These are phyloP conservation scores for Thinopyrum elongatum DNA, from an alignment of 176 grass and related monocot genomes.

Conservation along the genomic window DNA sequence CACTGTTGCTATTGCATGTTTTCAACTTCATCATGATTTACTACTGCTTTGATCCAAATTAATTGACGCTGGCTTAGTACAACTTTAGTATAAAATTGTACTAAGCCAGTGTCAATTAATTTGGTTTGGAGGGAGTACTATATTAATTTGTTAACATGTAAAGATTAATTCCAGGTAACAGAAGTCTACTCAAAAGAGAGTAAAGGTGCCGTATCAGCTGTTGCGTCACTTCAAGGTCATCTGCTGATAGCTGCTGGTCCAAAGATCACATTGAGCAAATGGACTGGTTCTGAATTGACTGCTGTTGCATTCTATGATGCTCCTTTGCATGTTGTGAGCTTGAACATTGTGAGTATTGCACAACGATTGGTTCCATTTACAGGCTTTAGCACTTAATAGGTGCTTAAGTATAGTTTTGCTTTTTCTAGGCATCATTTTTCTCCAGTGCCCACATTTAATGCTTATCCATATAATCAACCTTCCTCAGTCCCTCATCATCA, in stretches of 20 bases:
- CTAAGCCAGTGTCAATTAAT: too few species aligned
- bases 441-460: background rate
- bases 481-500: background rate
- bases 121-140: background rate
- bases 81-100: too few species aligned
- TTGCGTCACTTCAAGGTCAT: slow-evolving; percentile 97
- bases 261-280: slow-evolving; percentile 94
- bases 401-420: slow-evolving; percentile 1
- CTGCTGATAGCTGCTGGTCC: slow-evolving; percentile 91
- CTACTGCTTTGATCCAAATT: too few species aligned
- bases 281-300: slow-evolving; percentile 89
- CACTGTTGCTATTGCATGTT: background rate
- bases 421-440: slow-evolving; percentile 28
- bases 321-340: slow-evolving; percentile 94
- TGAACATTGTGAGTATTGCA: slow-evolving; percentile 86
- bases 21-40: background rate
- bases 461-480: background rate
- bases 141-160: slow-evolving; percentile 17
- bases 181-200: slow-evolving; percentile 94
- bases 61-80: too few species aligned
- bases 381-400: background rate
- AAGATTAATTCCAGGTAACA: slow-evolving; percentile 49
- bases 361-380: slow-evolving; percentile 20
- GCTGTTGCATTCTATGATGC: slow-evolving; percentile 97
- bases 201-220: slow-evolving; percentile 89